These are phyloP conservation scores for Yamadazyma trypodendri DNA, from an alignment of 1,139 yeast genomes.

Conservation along the genomic window DNA sequence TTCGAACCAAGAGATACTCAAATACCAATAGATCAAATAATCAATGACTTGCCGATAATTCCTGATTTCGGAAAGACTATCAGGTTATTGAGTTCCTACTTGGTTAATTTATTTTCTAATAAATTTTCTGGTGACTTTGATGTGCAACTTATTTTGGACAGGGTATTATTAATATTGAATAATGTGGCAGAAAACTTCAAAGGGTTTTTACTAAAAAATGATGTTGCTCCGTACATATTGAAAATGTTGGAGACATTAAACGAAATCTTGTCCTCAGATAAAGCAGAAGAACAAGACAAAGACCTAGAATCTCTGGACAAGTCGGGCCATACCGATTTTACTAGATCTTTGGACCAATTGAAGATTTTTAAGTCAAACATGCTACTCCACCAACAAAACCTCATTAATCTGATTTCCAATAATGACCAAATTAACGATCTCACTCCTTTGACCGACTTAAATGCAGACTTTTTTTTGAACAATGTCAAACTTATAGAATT, in stretches of 20 bases:
- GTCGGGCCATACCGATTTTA: too few relatives aligned
- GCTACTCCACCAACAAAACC: constrained; percentile 35
- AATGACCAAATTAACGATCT: constrained; percentile 14
- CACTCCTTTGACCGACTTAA: constrained; percentile 34
- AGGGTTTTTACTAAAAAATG: constrained; percentile 41
- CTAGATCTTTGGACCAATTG: constrained; percentile 8
- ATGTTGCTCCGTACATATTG: constrained; percentile 40
- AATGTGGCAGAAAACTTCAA: constrained; percentile 35
- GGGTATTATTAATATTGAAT: constrained; percentile 37
- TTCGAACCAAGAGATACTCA: constrained; percentile 34
- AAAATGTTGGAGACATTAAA: constrained; percentile 31
- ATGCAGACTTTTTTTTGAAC: constrained; percentile 37
- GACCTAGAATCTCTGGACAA: too few relatives aligned
- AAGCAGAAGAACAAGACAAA: too few relatives aligned
- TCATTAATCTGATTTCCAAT: constrained; percentile 29
- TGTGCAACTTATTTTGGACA: constrained; percentile 31
- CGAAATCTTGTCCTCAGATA: constrained; percentile 8
- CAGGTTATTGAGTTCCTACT: constrained; percentile 29
- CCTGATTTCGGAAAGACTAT: constrained; percentile 58
- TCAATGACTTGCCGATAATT: constrained; percentile 62
- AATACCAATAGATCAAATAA: constrained; percentile 38
- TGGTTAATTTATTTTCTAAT: constrained; percentile 21
- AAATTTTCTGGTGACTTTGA: constrained; percentile 24
- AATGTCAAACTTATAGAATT: constrained; percentile 47
- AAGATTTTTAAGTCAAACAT: constrained; percentile 29